phyloP scores from a whole-genome alignment of 2,329 filamentous ascomycete species.

The Tolypocladium cylindrosporum region DNA sequence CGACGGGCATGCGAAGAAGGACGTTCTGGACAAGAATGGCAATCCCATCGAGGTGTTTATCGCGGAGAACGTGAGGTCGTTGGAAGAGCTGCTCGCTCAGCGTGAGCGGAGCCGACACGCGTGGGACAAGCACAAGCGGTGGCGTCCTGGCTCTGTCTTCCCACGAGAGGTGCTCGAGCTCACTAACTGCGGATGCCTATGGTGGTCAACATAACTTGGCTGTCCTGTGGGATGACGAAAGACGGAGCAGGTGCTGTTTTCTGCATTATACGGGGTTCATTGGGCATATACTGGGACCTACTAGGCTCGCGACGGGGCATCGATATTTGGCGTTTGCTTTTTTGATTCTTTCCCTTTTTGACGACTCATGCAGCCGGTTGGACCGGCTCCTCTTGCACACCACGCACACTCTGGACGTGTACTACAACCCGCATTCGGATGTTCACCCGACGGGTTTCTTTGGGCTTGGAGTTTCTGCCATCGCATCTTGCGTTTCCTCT shows the following conservation, averaged over 20 bases:
- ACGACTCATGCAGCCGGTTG: background rate
- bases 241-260: background rate
- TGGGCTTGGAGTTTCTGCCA: background rate
- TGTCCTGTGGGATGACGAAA: too few species aligned
- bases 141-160: background rate
- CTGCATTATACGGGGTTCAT: background rate
- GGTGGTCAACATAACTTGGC: constrained; percentile 32
- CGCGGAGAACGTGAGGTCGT: constrained; percentile 19
- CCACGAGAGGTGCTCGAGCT: constrained; percentile 22
- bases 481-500: background rate
- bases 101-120: constrained; percentile 2
- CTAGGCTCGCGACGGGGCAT: background rate
- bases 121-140: background rate
- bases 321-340: background rate
- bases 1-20: constrained; percentile 24
- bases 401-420: background rate
- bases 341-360: background rate
- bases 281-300: background rate
- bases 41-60: constrained; percentile 33
- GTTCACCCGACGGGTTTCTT: background rate
- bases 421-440: background rate
- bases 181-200: constrained; percentile 43
- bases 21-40: constrained; percentile 25
- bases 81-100: background rate
- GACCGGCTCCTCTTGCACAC: background rate